These are phyloP conservation scores for Hymenoscyphus infarciens DNA, from an alignment of 2,329 filamentous ascomycete genomes.

Conservation along the genomic window DNA sequence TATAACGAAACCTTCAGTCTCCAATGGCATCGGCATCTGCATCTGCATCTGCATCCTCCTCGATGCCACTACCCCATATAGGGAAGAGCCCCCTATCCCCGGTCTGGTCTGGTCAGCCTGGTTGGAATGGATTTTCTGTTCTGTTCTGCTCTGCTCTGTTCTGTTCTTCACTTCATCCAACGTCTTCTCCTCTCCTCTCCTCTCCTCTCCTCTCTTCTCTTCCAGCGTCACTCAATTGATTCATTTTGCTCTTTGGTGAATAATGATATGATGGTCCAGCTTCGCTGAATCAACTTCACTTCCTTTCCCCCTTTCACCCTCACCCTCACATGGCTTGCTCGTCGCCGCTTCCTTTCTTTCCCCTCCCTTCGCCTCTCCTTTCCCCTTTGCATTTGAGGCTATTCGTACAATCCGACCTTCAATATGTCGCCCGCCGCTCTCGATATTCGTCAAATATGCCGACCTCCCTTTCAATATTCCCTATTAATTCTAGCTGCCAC, in stretches of 20 bases:
- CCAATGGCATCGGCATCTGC: no score
- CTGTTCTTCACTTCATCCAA: no score
- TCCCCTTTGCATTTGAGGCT: neutral
- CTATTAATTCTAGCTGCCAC: conserved; percentile 16
- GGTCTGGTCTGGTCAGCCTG: no score
- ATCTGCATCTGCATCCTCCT: no score
- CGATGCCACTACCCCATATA: no score
- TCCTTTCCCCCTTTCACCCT: neutral
- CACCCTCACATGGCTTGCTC: neutral
- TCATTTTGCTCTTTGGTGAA: neutral
- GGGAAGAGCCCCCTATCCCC: no score
- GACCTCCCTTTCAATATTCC: conserved; percentile 19
- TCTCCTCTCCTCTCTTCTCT: no score
- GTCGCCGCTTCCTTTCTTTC: neutral
- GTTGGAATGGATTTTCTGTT: no score
- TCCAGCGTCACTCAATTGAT: no score
- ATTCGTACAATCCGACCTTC: neutral
- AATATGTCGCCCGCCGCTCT: conserved; percentile 9
- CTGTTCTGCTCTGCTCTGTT: no score
- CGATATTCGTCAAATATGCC: conserved; percentile 10
- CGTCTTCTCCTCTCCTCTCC: no score
- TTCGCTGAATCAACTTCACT: neutral
- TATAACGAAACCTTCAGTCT: no score
- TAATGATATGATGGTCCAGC: neutral
- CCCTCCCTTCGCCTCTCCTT: neutral